A percentile compares a stretch with the other conserved stretches of the same genome.
Evolutionary conservation across 2,329 filamentous ascomycete genomes (phyloP).

Genomic region (Sordariomycetes sp.): DNA sequence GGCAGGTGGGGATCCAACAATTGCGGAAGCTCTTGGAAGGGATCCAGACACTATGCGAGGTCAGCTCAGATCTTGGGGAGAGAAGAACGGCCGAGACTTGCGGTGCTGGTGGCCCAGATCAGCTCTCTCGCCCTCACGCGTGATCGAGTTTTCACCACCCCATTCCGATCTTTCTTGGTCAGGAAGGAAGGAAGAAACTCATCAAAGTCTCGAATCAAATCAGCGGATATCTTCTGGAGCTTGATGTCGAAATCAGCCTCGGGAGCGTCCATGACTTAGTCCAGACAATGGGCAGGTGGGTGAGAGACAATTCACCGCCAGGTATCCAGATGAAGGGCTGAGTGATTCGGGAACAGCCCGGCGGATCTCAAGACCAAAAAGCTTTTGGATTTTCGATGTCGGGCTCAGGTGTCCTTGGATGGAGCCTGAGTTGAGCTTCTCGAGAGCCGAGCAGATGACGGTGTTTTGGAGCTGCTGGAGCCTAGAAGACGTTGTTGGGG

Average conservation of each 20-base stretch:
- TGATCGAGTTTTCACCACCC: constrained; percentile 30
- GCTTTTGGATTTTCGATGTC: too few species aligned
- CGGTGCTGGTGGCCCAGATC: constrained; percentile 34
- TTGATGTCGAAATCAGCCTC: constrained; percentile 54
- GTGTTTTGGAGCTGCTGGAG: too few species aligned
- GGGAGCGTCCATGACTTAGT: constrained; percentile 50
- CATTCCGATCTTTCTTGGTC: constrained; percentile 38
- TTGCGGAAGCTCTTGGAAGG: constrained; percentile 93
- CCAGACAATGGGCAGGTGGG: too few species aligned
- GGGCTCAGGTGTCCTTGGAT: too few species aligned
- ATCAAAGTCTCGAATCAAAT: constrained; percentile 51
- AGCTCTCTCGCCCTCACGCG: constrained; percentile 42
- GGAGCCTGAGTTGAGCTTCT: too few species aligned
- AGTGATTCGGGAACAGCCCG: too few species aligned
- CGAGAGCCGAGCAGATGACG: too few species aligned
- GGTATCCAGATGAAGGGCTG: too few species aligned
- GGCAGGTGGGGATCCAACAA: constrained; percentile 79
- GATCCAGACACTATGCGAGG: constrained; percentile 53
- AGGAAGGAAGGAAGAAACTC: constrained; percentile 41
- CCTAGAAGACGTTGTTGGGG: too few species aligned
- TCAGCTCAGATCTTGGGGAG: not conserved
- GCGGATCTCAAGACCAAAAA: too few species aligned
- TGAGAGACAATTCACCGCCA: too few species aligned
- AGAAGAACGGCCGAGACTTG: constrained; percentile 15
- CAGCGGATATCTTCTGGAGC: constrained; percentile 50